phyloP scores from a whole-genome alignment of 805 yeast species.

The Candida boleticola region DNA sequence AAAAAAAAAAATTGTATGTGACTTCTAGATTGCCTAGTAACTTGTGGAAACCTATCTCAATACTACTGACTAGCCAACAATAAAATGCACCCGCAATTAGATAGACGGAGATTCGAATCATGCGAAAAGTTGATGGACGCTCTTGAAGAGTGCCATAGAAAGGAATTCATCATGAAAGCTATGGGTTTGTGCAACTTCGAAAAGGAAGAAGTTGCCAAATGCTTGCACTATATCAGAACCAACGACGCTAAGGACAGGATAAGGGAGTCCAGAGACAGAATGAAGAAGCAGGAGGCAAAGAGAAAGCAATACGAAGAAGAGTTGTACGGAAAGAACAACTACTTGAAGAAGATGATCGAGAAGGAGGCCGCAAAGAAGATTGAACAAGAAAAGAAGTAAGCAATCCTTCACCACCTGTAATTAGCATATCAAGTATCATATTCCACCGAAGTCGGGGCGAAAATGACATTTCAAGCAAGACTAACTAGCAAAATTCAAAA shows the following conservation, averaged over 20 bases:
- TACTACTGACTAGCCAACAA: no score
- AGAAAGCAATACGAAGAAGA: conserved; percentile 72
- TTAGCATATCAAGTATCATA: no score
- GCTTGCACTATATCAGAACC: conserved; percentile 76
- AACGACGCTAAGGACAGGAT: conserved; percentile 58
- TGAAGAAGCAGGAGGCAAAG: conserved; percentile 51
- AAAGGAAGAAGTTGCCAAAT: conserved; percentile 73
- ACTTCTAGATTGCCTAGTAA: no score
- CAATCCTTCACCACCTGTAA: not conserved
- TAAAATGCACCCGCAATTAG: conserved; percentile 51
- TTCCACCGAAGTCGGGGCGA: no score
- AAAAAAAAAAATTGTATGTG: no score
- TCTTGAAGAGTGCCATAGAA: conserved; percentile 81
- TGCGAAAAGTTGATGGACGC: conserved; percentile 85
- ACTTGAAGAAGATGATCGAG: conserved; percentile 63
- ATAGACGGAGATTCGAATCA: conserved; percentile 42
- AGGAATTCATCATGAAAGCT: conserved; percentile 63
- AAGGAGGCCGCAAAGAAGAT: conserved; percentile 14
- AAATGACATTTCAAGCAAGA: no score
- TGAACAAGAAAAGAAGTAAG: not conserved
- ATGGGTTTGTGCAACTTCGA: conserved; percentile 83
- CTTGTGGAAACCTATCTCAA: no score
- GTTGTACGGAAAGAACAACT: conserved; percentile 71
- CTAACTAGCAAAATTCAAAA: no score
- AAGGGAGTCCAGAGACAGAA: conserved; percentile 53